Conservation (phyloP, 2,329 filamentous ascomycete species). For the Cercospora zeina region DNA sequence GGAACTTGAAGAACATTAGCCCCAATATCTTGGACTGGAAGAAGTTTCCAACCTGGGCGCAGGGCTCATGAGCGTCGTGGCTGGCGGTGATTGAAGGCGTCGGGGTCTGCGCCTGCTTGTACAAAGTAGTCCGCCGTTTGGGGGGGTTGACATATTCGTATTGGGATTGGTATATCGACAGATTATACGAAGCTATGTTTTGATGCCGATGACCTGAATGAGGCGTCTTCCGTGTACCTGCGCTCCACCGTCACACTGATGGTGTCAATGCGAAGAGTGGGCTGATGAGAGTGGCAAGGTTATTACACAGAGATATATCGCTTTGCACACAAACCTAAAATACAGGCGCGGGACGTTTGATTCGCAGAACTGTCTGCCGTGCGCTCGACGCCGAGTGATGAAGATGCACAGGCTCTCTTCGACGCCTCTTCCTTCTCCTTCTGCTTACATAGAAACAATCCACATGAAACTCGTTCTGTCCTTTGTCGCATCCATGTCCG, state of each 20-base stretch:
- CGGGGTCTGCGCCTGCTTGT: constrained; percentile 2
- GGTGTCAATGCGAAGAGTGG: neutral
- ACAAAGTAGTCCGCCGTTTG: neutral
- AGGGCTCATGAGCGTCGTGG: constrained; percentile 5
- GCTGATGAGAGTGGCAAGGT: constrained; percentile 13
- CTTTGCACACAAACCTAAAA: constrained; percentile 16
- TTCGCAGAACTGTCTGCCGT: constrained; percentile 25
- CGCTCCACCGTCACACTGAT: neutral
- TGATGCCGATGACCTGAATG: neutral
- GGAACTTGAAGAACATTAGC: constrained; percentile 24
- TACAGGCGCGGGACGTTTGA: constrained; percentile 16
- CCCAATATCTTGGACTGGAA: constrained; percentile 15
- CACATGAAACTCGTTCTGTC: constrained; percentile 20
- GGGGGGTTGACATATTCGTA: neutral
- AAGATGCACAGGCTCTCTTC: constrained; percentile 18
- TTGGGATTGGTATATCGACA: neutral
- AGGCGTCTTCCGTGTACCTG: neutral
- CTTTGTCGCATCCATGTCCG: neutral
- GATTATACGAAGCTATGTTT: neutral
- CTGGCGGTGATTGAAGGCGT: neutral
- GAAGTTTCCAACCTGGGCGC: constrained; percentile 8
- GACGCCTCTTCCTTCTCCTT: constrained; percentile 7
- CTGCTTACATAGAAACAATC: constrained; percentile 19
- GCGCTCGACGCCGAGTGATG: constrained; percentile 19
- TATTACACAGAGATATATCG: constrained; percentile 17